Evolutionary conservation across 345 rosid species (phyloP), one percentile per base, ranked within the genome.

Genomic region (Hypericum androsaemum): DNA sequence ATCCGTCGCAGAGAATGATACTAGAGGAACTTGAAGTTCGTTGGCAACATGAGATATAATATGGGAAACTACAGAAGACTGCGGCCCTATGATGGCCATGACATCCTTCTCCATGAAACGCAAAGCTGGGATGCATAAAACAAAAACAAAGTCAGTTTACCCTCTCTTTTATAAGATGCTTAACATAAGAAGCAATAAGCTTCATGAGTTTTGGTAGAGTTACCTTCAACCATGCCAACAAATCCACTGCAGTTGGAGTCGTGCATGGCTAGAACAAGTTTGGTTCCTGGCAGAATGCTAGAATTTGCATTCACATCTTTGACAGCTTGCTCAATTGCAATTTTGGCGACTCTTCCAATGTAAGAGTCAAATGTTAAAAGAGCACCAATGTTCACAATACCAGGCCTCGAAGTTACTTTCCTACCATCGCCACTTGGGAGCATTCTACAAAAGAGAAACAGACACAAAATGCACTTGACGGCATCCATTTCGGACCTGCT

Each of bases 1-100:
- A 50, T 90, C 98, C 6, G 98, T 87, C n/a, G 83, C 95, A 46
- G 76, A 81, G 68, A 90, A 90, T 11, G 98, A 82, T 46, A 90
- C 66, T 56, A 90, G 58, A 49, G 98, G 98, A 52, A 78, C 79
- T 41, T 64, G 88, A 41, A 90, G 84, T 56, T 90, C 92, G 28
- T 75, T 84, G 9, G 96, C 88, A 56, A 84, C 79, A 56, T 77
- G 71, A 15, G 92, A 78, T 56, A 82, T 61, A 46, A 77, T 72
- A 64, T 80, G 95, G 10, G 92, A 86, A 51, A 84, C 88, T 50
- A 79, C 83, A 15, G 98, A 81, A 70, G 89, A 77, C 52, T 87
- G 96, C 6, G 98, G 98, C 43, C 98, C 98, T 56, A 90, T 60
- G 41, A 90, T 71, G 35, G 95, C 95, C 15, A 87, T 60, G 8